These are phyloP conservation scores for Luzula sylvatica DNA, from an alignment of 176 grass and related monocot species.

Conservation along the genomic window DNA sequence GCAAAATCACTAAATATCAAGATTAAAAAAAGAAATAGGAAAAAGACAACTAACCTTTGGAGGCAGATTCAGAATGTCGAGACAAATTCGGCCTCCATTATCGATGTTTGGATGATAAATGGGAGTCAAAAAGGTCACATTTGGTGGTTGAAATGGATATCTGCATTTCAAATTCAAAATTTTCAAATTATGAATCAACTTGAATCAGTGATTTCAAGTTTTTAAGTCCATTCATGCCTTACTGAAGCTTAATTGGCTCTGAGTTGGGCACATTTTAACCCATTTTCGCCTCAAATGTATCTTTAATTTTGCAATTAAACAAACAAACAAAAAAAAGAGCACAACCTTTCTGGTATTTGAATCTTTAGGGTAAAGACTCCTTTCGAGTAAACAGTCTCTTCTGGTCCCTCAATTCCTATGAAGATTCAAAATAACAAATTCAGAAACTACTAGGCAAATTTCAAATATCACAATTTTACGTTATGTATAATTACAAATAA, in stretches of 20 bases:
- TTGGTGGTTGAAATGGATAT: constrained; percentile 90
- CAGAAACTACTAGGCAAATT: constrained; percentile 1
- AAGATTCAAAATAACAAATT: not conserved
- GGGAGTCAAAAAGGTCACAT: constrained; percentile 77
- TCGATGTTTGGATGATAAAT: constrained; percentile 99
- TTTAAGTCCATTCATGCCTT: not conserved
- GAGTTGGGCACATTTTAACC: not conserved
- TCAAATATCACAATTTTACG: not conserved
- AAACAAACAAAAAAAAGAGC: not conserved
- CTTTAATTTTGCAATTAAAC: not conserved
- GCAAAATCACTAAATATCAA: not conserved
- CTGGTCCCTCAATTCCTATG: constrained; percentile 58
- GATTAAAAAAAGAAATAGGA: not conserved
- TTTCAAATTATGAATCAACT: not conserved
- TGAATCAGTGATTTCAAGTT: constrained; percentile 11
- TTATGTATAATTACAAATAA: constrained; percentile 2
- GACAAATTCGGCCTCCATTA: constrained; percentile 82
- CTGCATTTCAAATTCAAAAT: constrained; percentile 31
- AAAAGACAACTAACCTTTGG: constrained; percentile 58
- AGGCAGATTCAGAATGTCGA: constrained; percentile 92
- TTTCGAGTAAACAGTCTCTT: constrained; percentile 63
- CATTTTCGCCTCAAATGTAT: not conserved
- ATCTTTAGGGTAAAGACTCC: constrained; percentile 78
- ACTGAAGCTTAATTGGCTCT: not conserved
- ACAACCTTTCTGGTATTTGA: constrained; percentile 74